Evolutionary conservation across 805 yeast genomes (phyloP), one percentile per base, ranked within the genome.

Genomic region (Isabelozyma pseudorhagii): DNA sequence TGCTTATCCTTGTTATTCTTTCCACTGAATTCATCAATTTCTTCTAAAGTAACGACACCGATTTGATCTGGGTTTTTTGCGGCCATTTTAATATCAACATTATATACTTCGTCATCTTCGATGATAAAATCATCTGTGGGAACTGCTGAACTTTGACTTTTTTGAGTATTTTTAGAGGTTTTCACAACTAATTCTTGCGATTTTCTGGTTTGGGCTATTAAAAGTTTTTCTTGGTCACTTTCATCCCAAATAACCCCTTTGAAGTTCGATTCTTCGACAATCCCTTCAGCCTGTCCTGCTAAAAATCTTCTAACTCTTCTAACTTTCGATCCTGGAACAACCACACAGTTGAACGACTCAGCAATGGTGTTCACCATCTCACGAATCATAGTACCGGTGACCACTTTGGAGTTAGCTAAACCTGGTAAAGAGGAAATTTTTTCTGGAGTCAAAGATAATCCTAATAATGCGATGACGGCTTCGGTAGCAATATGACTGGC

Each of bases 201-300:
- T 1, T 34, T 49, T 47, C 54, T 47, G 29, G 67, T 61, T 46
- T 69, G 59, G 51, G 65, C 66, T 50, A 85, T 71, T 50, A 87
- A 72, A 21, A 65, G 62, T 38, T 75, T 74, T 71, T 88, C 96
- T 70, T 87, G 94, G 67, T 87, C 87, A 38, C 84, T 77, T 71
- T 88, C 96, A 47, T 86, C 79, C 96, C 96, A 88, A 27, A 80
- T 87, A 48, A 92, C 96, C 63, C 97, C 97, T 69, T 93, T 92
- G 71, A 87, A 89, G 56, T 89, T 97, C 63, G 84, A 81, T 73
- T 93, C 99, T 38, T 92, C 93, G 55, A 91, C 94, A 48, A 91
- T 75, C 64, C 91, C 94, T 63, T 90, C 96, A 51, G 92, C 85
- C 75, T 94, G 99, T 47, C 99, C 99, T 39, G 96, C 96, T 63